A percentile compares a stretch with the other conserved stretches of the same genome.
These are phyloP conservation scores for Suillus weaverae DNA, from an alignment of 768 basidiomycete genomes.

Conservation along the genomic window DNA sequence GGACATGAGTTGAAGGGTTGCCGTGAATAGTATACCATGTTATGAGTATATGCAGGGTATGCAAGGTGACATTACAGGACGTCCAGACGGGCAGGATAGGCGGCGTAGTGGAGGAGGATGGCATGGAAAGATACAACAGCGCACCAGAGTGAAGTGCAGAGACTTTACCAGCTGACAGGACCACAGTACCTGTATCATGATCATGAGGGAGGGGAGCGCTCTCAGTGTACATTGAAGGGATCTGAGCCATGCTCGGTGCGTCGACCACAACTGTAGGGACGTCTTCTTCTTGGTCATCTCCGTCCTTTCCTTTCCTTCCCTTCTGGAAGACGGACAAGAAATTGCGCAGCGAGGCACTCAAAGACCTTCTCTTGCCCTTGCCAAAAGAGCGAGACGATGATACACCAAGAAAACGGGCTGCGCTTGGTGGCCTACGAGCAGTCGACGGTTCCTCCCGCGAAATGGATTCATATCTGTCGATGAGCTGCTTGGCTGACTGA, in stretches of 20 bases:
- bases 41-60: slow-evolving; percentile 44
- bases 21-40: slow-evolving; percentile 45
- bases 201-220: neutral
- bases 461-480: slow-evolving; percentile 54
- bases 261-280: slow-evolving; percentile 15
- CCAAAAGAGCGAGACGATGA: slow-evolving; percentile 19
- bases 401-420: slow-evolving; percentile 16
- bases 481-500: slow-evolving; percentile 51
- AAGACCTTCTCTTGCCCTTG: slow-evolving; percentile 48
- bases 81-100: slow-evolving; percentile 48
- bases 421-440: slow-evolving; percentile 9
- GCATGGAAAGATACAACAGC: slow-evolving; percentile 50
- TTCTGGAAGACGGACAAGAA: slow-evolving; percentile 64
- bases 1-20: slow-evolving; percentile 42
- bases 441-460: slow-evolving; percentile 13
- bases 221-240: neutral
- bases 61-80: slow-evolving; percentile 41
- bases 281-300: slow-evolving; percentile 25
- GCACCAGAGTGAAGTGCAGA: slow-evolving; percentile 19
- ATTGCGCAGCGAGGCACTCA: slow-evolving; percentile 65
- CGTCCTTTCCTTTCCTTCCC: slow-evolving; percentile 40
- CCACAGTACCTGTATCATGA: neutral
- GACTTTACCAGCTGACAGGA: neutral
- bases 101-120: slow-evolving; percentile 19
- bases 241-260: neutral